Evolutionary conservation across 305 asterid genomes (phyloP).

Genomic region (Nicotiana rustica): DNA sequence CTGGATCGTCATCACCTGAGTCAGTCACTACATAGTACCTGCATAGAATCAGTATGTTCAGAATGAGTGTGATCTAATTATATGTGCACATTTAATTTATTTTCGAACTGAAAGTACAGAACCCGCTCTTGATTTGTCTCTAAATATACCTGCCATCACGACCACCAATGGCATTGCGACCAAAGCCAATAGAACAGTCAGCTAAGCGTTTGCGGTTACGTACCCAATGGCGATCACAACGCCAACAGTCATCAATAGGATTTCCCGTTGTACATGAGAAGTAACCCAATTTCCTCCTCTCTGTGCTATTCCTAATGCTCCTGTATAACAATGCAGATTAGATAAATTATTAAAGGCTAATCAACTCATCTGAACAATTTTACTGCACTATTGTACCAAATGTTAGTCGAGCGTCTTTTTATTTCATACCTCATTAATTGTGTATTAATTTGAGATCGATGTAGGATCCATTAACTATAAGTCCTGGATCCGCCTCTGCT

Average conservation of each 20-base stretch:
- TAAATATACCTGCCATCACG: constrained; percentile 55
- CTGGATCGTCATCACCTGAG: constrained; percentile 62
- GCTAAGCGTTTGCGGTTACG: constrained; percentile 68
- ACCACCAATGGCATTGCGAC: constrained; percentile 77
- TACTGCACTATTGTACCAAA: background rate
- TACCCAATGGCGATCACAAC: constrained; percentile 70
- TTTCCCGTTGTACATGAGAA: constrained; percentile 74
- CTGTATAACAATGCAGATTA: constrained; percentile 37
- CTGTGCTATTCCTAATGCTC: constrained; percentile 59
- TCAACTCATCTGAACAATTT: background rate
- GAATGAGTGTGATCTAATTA: background rate
- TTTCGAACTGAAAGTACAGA: background rate
- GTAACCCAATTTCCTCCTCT: constrained; percentile 61
- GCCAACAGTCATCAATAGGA: constrained; percentile 87
- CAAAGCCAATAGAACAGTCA: constrained; percentile 73
- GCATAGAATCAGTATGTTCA: background rate
- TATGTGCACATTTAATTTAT: background rate
- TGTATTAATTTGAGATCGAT: too few relatives aligned
- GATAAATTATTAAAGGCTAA: background rate
- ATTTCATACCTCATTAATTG: too few relatives aligned
- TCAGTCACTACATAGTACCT: constrained; percentile 61
- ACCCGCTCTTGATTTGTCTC: background rate
- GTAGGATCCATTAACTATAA: too few relatives aligned
- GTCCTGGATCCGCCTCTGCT: too few relatives aligned
- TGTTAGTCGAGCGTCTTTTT: background rate